Evolutionary conservation across 768 basidiomycete species (phyloP), one percentile per base, ranked within the genome.

Genomic region (Lyophyllum atratum): DNA sequence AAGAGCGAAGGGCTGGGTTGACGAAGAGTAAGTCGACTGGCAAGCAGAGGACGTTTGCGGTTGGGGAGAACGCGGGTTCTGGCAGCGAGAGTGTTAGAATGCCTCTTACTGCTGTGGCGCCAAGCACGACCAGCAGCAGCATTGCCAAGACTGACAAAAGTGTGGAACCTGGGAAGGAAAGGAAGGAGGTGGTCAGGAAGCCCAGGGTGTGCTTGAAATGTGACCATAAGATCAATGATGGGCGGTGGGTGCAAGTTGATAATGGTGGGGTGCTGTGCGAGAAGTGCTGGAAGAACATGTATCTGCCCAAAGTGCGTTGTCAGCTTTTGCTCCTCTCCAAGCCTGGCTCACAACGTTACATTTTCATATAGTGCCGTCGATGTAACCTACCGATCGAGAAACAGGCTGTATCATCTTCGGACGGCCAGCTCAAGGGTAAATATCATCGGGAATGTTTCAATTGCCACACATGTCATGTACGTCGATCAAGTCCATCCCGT

Each of bases 351-450:
- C 29, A 49, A 49, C 26, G 46, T 49, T 15, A 48, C 49, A 19
- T 48, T 21, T 29, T 42, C 12, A 31, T 40, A 49, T 62, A 93
- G 91, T 97, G 95, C 68, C 91, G 94, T 31, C 82, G 94, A 44
- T 98, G 95, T 70, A 85, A 84, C 65, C 67, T 87, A 21, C 87
- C 92, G 0, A 97, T 98, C 44, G 95, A 97, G 75, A 93, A 86
- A 58, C 88, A 89, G 62, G 95, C 94, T 21, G 91, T 98, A 21
- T 94, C 91, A 21, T 92, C 90, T 5, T 85, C 89, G 12, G 95
- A 98, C 66, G 95, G 95, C 2, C 95, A 96, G 71, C 79, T 98
- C 46, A 95, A 95, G 72, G 95, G 95, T 58, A 98, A 98, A 70
- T 96, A 95, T 71, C 95, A 96, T 67, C 84, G 85, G 56, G 85